Evolutionary conservation across 352 stramenopile species (phyloP).

Genomic region (Phytophthora uliginosa): DNA sequence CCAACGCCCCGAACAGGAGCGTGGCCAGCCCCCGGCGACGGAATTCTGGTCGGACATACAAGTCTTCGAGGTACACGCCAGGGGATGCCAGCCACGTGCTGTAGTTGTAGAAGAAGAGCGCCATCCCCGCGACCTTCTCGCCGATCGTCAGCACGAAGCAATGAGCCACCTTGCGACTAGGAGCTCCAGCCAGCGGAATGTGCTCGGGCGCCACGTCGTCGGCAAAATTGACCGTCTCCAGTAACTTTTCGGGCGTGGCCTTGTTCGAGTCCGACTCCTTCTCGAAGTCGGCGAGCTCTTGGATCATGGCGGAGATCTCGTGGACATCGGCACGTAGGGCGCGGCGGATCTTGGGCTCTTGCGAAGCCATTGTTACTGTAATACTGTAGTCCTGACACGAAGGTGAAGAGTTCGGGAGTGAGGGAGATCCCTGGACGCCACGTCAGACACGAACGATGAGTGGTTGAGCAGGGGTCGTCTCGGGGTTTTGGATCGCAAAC

Average conservation of each 20-base stretch:
- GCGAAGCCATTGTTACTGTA: constrained; percentile 19
- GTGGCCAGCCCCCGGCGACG: constrained; percentile 31
- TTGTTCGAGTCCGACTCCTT: constrained; percentile 37
- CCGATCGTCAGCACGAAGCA: constrained; percentile 36
- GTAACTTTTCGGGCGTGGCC: constrained; percentile 31
- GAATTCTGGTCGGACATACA: constrained; percentile 36
- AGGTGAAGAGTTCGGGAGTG: constrained; percentile 22
- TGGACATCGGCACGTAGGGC: constrained; percentile 26
- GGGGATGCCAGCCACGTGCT: constrained; percentile 39
- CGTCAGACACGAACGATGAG: constrained; percentile 18
- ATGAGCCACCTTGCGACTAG: constrained; percentile 41
- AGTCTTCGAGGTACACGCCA: constrained; percentile 33
- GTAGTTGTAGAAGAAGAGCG: constrained; percentile 44
- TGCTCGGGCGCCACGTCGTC: constrained; percentile 21
- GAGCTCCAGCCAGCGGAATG: constrained; percentile 15
- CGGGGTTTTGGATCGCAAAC: constrained; percentile 2
- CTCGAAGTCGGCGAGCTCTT: constrained; percentile 42
- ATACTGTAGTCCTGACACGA: background rate
- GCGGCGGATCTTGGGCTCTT: constrained; percentile 33
- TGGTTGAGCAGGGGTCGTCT: background rate
- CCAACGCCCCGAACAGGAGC: constrained; percentile 30
- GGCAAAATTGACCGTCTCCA: constrained; percentile 41
- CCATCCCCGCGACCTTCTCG: constrained; percentile 34
- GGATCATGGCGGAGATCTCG: constrained; percentile 37
- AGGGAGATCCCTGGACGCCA: constrained; percentile 6